Conservation (phyloP, 176 grass and related monocot species). For the Bonia amplexicaulis region DNA sequence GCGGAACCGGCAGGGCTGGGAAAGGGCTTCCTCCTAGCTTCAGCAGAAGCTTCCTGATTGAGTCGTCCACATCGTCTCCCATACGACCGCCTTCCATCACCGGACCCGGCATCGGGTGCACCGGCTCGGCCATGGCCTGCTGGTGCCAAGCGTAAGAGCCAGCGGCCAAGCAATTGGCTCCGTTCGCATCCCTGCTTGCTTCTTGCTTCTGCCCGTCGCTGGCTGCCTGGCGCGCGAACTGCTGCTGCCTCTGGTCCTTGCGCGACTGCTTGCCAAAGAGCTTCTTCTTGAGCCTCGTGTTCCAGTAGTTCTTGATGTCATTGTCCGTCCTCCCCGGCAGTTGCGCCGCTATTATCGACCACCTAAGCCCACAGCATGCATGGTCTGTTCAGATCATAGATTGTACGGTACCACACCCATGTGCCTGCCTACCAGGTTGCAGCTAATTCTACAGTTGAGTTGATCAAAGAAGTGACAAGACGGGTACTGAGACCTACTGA, state of each 20-base stretch:
- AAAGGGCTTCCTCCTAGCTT: conserved; percentile 57
- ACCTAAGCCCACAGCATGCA: conserved; percentile 47
- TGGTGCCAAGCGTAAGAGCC: conserved; percentile 25
- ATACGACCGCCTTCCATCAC: conserved; percentile 14
- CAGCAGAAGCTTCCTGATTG: conserved; percentile 55
- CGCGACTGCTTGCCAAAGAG: conserved; percentile 78
- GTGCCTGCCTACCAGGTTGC: conserved; percentile 37
- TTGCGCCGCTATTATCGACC: conserved; percentile 93
- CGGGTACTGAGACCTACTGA: neutral
- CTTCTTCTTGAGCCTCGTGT: conserved; percentile 95
- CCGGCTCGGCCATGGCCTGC: conserved; percentile 30
- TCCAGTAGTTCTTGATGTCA: conserved; percentile 99
- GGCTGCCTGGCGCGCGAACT: conserved; percentile 26
- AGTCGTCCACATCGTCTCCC: conserved; percentile 38
- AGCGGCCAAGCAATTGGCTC: conserved; percentile 23
- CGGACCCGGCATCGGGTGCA: conserved; percentile 31
- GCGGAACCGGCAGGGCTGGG: neutral
- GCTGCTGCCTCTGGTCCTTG: conserved; percentile 49
- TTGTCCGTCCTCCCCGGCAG: conserved; percentile 93
- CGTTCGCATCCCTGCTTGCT: conserved; percentile 4
- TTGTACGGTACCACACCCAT: conserved; percentile 31
- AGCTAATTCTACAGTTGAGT: conserved; percentile 29
- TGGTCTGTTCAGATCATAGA: conserved; percentile 24
- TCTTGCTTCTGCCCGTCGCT: conserved; percentile 45
- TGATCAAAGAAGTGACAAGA: conserved; percentile 21